Evolutionary conservation across 148 eudicot genomes (phyloP), one percentile per base, ranked within the genome.

Genomic region (Tetragonia tetragonoides): DNA sequence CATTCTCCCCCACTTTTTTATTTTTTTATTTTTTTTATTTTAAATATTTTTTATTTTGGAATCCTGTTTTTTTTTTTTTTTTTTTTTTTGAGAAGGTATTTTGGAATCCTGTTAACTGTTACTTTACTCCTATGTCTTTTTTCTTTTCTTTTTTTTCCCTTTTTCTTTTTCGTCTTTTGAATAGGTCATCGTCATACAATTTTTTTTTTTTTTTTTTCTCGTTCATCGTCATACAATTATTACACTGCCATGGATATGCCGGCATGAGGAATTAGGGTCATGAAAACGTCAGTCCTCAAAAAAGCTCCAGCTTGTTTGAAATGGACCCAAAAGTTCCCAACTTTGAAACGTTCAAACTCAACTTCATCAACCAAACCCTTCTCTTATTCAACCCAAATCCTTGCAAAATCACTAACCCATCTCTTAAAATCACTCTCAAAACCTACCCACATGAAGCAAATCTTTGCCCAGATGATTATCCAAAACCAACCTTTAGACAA

Each of bases 361-460:
- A 53, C 75, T 75, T 76, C 46, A 46, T 24, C 10, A 24, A 15
- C 16, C 65, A 76, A 76, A 53, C 21, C 21, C 64, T 60, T 17
- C n/a, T 60, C 10, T 6, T 1, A n/a, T 74, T 74, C 68, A 67
- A 38, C 60, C 54, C 64, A 44, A 76, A 59, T 39, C n/a, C 78
- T 40, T 38, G 37, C 6, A 66, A 76, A 76, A 8, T 17, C 79
- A 61, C 34, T 49, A 11, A 46, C 70, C 64, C 78, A 47, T 9
- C 37, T 75, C n/a, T 53, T 61, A 8, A 80, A 80, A 70, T 66
- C 77, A 44, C 77, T 57, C 84, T 24, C 61, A 57, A 77, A 57
- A 69, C 65, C 81, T 73, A 9, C 66, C 37, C 70, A 78, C 20
- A 49, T 78, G 39, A 78, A 78, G 46, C 84, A 82, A 68, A 68